Evolutionary conservation across 2,329 filamentous ascomycete species (phyloP).

Genomic region (Phialocephala subalpina): DNA sequence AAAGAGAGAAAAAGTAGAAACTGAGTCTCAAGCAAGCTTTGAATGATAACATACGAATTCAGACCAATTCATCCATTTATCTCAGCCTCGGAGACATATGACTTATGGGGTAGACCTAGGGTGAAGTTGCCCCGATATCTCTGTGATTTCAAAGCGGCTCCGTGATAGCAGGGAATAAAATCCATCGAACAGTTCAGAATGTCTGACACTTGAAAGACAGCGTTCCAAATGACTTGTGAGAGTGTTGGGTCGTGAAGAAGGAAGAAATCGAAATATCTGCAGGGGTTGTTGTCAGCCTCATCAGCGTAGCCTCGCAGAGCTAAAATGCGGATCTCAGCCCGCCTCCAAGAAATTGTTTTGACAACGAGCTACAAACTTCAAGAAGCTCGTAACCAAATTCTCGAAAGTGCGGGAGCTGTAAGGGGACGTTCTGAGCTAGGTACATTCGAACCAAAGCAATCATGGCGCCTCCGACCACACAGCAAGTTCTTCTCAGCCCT

Average conservation of each 20-base stretch:
- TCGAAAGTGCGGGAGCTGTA: not conserved
- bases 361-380: not conserved
- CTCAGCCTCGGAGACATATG: constrained; percentile 3
- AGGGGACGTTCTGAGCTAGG: not conserved
- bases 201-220: not conserved
- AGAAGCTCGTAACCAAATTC: not conserved
- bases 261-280: not conserved
- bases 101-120: not conserved
- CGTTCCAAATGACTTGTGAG: not conserved
- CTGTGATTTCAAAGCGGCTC: constrained; percentile 13
- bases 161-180: not conserved
- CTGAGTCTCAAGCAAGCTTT: not conserved
- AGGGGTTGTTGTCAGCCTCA: constrained; percentile 7
- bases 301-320: constrained; percentile 11
- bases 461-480: constrained; percentile 64
- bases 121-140: not conserved
- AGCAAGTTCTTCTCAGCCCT: constrained; percentile 83
- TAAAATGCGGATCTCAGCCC: constrained; percentile 25
- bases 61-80: constrained; percentile 3
- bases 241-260: not conserved
- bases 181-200: not conserved
- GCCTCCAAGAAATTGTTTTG: constrained; percentile 18
- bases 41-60: not conserved
- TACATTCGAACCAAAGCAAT: not conserved
- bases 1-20: not conserved